Evolutionary conservation across 2,329 filamentous ascomycete genomes (phyloP), one percentile per base, ranked within the genome.

Genomic region (Phoma sp.): DNA sequence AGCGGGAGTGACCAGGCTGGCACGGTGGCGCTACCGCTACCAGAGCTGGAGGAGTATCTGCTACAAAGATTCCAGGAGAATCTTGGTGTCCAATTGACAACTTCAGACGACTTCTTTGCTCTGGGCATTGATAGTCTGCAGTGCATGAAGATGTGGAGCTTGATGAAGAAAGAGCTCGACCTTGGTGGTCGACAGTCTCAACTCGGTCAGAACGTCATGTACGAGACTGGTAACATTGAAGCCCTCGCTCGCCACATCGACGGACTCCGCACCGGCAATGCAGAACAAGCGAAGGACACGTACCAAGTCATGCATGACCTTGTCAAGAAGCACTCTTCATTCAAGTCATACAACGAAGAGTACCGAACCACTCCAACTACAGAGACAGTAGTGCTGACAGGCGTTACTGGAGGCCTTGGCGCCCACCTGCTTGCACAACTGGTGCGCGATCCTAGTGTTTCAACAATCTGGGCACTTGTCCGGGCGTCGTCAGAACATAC

Each of bases 361-460:
- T 43, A 46, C 17, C 41, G 46, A 13, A 37, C 38, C 13, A 21
- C 41, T 33, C 41, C 52, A 4, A 38, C 36, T 12, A 38, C 37
- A 2, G 52, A 55, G 25, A 55, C 52, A 5, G 43, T 51, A 69
- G 71, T 86, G 1, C 69, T 90, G 3, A 90, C 87, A 0, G 88
- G 88, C 1, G 82, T 83, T 0, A 90, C 88, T 0, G 88, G 88
- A 1, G 87, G 86, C 1, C 77, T 90, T 0, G 88, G 88, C 1
- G 79, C 84, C 0, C 85, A 88, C 60, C 75, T 88, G 1, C 77
- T 85, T 1, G 61, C 71, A 1, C 70, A 76, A 31, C 60, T 78
- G 5, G 64, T 73, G 21, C 53, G 37, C 9, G 64, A 64, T 1
- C 49, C 65, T 8, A 55, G 66, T 29, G 70, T 77, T 6, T 51